Evolutionary conservation across 148 eudicot species (phyloP), one percentile per base, ranked within the genome.

Genomic region (Chenopodium quinoa): DNA sequence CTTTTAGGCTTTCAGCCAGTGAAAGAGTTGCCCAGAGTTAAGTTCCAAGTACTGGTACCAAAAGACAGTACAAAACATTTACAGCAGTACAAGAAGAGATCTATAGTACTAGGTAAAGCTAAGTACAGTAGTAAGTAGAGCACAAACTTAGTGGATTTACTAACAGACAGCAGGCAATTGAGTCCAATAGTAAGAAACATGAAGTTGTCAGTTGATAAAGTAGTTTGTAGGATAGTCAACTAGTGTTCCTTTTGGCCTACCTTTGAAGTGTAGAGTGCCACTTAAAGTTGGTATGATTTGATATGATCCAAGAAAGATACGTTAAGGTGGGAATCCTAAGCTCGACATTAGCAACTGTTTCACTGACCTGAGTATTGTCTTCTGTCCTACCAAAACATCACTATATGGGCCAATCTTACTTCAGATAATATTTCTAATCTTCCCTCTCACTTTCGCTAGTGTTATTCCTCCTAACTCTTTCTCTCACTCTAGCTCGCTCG

Each of bases 251-350:
- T 56, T 83, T 64, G 44, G 75, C 81, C 52, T 67, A 46, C 79
- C 79, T 75, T 79, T 82, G 68, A 80, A 85, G 84, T 82, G 82
- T 82, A 85, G 81, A 82, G 76, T 85, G 70, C 86, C 85, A 82
- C 67, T 80, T 79, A 84, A 88, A 88, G 86, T 83, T 77, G 82
- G 79, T 31, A 70, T 66, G 73, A 80, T 73, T 60, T 77, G 83
- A 82, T 68, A 70, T 40, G 44, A 40, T 40, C 82, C 79, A 78
- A 82, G 78, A 81, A 12, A 83, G 73, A 77, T 46, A 85, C 71
- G 88, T 81, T 47, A 52, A 86, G 83, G 90, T 87, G 89, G 91
- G 92, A 83, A 89, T 87, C 89, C 87, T 86, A 88, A 88, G 90
- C 85, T 84, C 70, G 84, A 85, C 86, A 88, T 77, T 80, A 81